Percentiles rank a stretch among this genome's conserved stretches.
phyloP scores from a whole-genome alignment of 2,329 filamentous ascomycete genomes.

The Aspergillus sp. region DNA sequence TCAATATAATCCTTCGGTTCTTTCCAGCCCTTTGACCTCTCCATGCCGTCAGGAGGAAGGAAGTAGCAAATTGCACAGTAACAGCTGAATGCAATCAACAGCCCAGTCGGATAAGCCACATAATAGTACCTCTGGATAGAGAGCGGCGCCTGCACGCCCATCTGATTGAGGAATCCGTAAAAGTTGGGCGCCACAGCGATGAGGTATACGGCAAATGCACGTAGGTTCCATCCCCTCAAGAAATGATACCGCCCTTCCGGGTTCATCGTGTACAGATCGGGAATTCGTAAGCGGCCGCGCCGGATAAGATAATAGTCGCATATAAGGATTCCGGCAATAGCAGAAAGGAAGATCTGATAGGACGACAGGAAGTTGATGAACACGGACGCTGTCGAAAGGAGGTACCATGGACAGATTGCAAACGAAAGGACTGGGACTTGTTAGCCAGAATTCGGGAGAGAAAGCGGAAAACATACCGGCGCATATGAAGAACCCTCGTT shows the following conservation, averaged over 20 bases:
- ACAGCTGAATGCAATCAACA: conserved; percentile 28
- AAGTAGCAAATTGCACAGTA: conserved; percentile 14
- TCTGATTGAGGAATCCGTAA: conserved; percentile 39
- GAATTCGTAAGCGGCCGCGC: conserved; percentile 34
- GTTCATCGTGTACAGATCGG: conserved; percentile 32
- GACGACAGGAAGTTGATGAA: conserved; percentile 43
- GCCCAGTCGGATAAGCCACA: conserved; percentile 54
- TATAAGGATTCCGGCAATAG: conserved; percentile 44
- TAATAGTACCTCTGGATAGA: conserved; percentile 50
- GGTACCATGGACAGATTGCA: conserved; percentile 40
- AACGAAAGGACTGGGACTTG: conserved; percentile 25
- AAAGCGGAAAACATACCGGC: conserved; percentile 11
- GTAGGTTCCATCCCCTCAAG: conserved; percentile 33
- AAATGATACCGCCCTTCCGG: conserved; percentile 32
- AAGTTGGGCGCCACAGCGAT: conserved; percentile 41
- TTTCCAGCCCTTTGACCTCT: conserved; percentile 24
- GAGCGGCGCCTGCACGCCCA: conserved; percentile 36
- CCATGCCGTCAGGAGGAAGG: conserved; percentile 8
- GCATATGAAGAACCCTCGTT: conserved; percentile 40
- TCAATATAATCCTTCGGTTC: conserved; percentile 38
- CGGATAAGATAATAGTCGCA: conserved; percentile 44
- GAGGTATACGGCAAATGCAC: conserved; percentile 33
- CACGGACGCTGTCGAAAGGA: conserved; percentile 31
- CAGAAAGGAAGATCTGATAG: conserved; percentile 39
- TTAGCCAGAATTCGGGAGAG: not conserved